Conservation (phyloP, 2,329 filamentous ascomycete genomes). For the Allantophomopsis lycopodina region DNA sequence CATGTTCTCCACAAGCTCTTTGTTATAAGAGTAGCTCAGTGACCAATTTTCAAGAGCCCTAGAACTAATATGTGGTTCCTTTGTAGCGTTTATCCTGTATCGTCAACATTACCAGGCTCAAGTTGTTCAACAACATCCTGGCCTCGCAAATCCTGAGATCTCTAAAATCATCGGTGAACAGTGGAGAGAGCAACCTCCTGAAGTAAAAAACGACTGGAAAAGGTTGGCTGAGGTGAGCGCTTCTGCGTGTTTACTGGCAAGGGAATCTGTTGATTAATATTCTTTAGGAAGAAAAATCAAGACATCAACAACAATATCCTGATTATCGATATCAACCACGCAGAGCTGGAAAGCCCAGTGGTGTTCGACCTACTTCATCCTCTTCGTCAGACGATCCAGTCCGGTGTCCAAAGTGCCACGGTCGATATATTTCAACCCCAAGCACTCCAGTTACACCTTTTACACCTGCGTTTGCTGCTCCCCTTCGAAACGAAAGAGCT, state of each 20-base stretch:
- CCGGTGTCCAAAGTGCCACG: constrained; percentile 59
- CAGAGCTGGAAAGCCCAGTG: constrained; percentile 15
- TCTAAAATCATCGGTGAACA: constrained; percentile 87
- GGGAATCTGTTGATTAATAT: constrained; percentile 23
- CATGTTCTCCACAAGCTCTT: background rate
- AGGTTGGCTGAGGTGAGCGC: constrained; percentile 59
- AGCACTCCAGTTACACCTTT: constrained; percentile 17
- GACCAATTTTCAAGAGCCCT: background rate
- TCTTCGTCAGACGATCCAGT: constrained; percentile 31
- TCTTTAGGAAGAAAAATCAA: constrained; percentile 67
- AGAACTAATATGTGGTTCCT: constrained; percentile 6
- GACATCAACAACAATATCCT: constrained; percentile 81
- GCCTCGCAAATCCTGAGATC: constrained; percentile 86
- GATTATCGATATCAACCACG: constrained; percentile 84
- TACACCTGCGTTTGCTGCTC: constrained; percentile 8
- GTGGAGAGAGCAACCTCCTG: constrained; percentile 67
- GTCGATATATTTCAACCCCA: constrained; percentile 23
- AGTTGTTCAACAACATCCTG: constrained; percentile 73
- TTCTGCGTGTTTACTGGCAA: constrained; percentile 41
- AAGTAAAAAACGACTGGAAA: constrained; percentile 78
- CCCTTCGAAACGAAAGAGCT: constrained; percentile 7
- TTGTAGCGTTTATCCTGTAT: constrained; percentile 88
- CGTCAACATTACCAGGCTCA: constrained; percentile 81
- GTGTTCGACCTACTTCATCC: constrained; percentile 11
- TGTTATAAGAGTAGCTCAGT: background rate